phyloP scores from a whole-genome alignment of 768 basidiomycete genomes.

The Mycena pura region DNA sequence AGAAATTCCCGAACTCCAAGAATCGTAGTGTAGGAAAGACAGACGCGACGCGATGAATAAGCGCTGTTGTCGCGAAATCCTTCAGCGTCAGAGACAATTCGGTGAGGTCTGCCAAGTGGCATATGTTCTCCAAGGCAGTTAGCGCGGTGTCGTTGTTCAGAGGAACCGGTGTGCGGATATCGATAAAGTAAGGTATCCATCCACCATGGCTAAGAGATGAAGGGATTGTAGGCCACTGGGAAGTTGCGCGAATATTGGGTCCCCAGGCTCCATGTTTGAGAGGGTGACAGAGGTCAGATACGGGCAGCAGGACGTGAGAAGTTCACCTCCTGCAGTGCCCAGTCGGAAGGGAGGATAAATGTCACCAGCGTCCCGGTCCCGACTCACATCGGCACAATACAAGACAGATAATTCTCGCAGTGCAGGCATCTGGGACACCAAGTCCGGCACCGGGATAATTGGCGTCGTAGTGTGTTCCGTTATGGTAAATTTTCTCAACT shows the following conservation, averaged over 20 bases:
- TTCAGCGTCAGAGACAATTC: slow-evolving; percentile 1
- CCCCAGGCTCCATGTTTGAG: slow-evolving; percentile 7
- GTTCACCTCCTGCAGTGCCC: not conserved
- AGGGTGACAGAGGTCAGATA: not conserved
- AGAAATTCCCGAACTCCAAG: too few species aligned
- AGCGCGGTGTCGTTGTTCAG: not conserved
- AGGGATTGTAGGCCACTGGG: not conserved
- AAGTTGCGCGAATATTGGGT: slow-evolving; percentile 13
- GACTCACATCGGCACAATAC: slow-evolving; percentile 4
- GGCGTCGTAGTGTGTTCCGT: slow-evolving; percentile 17
- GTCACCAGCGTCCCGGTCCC: not conserved
- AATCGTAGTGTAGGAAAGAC: not conserved
- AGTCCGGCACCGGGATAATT: not conserved
- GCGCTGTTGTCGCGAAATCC: not conserved
- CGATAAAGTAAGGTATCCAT: not conserved
- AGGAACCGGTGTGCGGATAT: not conserved
- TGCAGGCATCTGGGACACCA: slow-evolving; percentile 4
- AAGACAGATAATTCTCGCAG: not conserved
- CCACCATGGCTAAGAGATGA: slow-evolving; percentile 5
- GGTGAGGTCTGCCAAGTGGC: not conserved
- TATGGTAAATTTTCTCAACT: not conserved
- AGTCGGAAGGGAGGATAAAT: slow-evolving; percentile 3
- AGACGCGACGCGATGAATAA: not conserved
- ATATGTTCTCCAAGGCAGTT: not conserved
- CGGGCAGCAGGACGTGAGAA: not conserved